Conservation (phyloP, 805 yeast species). For the Zygosaccharomyces kombuchaensis region DNA sequence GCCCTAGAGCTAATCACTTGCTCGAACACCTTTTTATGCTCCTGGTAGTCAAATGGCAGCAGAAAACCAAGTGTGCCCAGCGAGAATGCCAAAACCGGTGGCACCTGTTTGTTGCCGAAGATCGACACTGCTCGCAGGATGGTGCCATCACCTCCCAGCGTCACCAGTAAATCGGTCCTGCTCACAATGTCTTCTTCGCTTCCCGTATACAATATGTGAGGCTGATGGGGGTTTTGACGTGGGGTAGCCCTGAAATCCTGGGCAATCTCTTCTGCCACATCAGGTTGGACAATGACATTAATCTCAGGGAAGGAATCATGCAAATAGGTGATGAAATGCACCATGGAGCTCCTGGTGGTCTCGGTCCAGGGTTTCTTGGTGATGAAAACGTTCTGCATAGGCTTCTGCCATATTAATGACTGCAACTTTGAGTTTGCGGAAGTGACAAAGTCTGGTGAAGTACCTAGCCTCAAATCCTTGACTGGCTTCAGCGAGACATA, state of each 20-base stretch:
- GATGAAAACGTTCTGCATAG: slow-evolving; percentile 68
- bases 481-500: slow-evolving; percentile 34
- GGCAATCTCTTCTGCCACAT: slow-evolving; percentile 66
- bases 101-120: slow-evolving; percentile 67
- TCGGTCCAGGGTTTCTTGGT: slow-evolving; percentile 82
- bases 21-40: slow-evolving; percentile 55
- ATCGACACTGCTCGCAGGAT: slow-evolving; percentile 77
- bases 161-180: slow-evolving; percentile 75
- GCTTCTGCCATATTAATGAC: slow-evolving; percentile 64
- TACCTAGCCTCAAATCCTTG: slow-evolving; percentile 27
- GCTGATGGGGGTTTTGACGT: slow-evolving; percentile 29
- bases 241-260: slow-evolving; percentile 25
- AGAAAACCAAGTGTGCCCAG: slow-evolving; percentile 88
- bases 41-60: slow-evolving; percentile 76
- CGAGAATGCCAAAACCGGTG: slow-evolving; percentile 86
- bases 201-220: slow-evolving; percentile 55
- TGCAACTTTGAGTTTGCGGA: slow-evolving; percentile 58
- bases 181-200: slow-evolving; percentile 48
- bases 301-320: slow-evolving; percentile 61
- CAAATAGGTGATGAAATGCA: slow-evolving; percentile 57
- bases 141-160: slow-evolving; percentile 97
- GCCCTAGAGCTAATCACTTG: slow-evolving; percentile 65
- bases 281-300: slow-evolving; percentile 72
- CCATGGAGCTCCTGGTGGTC: slow-evolving; percentile 61
- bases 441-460: slow-evolving; percentile 49